A percentile compares a stretch with the other conserved stretches of the same genome.
Evolutionary conservation across 2,329 filamentous ascomycete species (phyloP).

Genomic region (Verticillium longisporum): DNA sequence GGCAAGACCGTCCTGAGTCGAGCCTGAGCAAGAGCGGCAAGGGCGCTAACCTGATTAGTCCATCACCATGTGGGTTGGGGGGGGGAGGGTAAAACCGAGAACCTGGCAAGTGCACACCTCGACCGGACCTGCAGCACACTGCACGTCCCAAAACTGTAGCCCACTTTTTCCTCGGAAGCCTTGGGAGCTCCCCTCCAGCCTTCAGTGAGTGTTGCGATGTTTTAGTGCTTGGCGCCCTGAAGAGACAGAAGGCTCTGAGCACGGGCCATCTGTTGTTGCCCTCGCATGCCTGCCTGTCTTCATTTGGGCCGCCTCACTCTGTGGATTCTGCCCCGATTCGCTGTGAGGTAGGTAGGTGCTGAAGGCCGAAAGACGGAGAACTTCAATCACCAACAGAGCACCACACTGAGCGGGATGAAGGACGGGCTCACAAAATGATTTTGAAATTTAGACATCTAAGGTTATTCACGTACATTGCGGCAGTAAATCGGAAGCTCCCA

Average conservation of each 20-base stretch:
- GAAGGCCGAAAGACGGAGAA: neutral
- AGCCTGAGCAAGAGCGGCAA: no score
- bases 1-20: no score
- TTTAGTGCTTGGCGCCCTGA: neutral
- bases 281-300: neutral
- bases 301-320: neutral
- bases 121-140: neutral
- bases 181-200: neutral
- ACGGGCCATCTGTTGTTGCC: conserved; percentile 1
- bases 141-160: neutral
- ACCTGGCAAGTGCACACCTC: neutral
- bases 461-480: neutral
- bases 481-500: neutral
- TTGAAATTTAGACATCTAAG: neutral
- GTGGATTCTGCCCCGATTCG: neutral
- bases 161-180: neutral
- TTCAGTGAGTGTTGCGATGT: neutral
- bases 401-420: no score
- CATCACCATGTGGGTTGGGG: no score
- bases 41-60: no score
- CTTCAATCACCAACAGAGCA: neutral
- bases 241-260: neutral
- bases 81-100: neutral
- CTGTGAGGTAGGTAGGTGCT: neutral
- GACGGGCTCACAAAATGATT: no score